phyloP scores from a whole-genome alignment of 2,329 filamentous ascomycete genomes.

The Aspergillus eucalypticola region DNA sequence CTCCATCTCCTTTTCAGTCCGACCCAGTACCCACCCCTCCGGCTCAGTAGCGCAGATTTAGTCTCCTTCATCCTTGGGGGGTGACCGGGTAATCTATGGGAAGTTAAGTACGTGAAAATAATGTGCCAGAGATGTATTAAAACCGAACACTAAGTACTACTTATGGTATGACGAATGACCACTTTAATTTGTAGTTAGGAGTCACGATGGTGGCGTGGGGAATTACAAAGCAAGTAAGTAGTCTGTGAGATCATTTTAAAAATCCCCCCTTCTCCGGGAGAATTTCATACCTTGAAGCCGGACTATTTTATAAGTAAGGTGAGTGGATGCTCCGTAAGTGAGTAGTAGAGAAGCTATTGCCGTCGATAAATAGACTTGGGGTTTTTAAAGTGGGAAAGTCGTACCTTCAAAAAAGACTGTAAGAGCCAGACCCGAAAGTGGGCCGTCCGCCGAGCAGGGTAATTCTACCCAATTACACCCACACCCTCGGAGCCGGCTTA shows the following conservation, averaged over 20 bases:
- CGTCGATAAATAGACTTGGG: background rate
- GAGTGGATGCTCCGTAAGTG: no score
- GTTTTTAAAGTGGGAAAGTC: background rate
- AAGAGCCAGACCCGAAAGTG: slow-evolving; percentile 2
- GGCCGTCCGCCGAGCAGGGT: slow-evolving; percentile 5
- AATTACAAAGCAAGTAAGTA: no score
- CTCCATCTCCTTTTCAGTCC: slow-evolving; percentile 13
- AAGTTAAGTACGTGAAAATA: background rate
- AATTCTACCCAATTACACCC: slow-evolving; percentile 3
- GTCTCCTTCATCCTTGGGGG: background rate
- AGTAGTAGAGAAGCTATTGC: no score
- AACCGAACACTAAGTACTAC: background rate
- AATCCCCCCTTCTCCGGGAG: no score
- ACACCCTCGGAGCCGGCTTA: background rate
- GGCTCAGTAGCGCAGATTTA: slow-evolving; percentile 20
- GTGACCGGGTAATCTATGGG: background rate
- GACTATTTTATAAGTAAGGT: no score
- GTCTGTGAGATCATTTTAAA: no score
- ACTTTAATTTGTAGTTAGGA: no score
- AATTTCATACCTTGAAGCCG: no score
- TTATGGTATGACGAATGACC: background rate
- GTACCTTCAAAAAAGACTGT: background rate
- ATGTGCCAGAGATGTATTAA: background rate
- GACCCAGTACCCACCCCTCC: slow-evolving; percentile 22
- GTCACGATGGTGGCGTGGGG: no score